phyloP scores from a whole-genome alignment of 352 stramenopile genomes.

The Pythium biforme region DNA sequence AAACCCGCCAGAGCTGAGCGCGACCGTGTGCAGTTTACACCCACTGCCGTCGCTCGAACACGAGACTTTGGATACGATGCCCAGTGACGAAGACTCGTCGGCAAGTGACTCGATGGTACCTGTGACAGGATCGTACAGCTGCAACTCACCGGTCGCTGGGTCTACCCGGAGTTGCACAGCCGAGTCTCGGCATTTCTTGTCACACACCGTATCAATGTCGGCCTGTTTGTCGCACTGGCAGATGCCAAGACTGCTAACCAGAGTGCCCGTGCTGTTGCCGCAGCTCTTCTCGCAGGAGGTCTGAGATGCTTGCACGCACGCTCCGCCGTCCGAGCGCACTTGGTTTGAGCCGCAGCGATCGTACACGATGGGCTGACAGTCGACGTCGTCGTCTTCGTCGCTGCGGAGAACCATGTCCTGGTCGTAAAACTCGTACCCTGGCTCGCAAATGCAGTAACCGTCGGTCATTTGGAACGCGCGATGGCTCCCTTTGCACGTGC shows the following conservation, averaged over 20 bases:
- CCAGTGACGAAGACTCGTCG: conserved; percentile 7
- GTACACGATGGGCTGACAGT: conserved; percentile 93
- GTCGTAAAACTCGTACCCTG: conserved; percentile 92
- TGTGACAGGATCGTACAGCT: conserved; percentile 61
- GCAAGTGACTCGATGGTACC: conserved; percentile 26
- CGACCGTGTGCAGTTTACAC: conserved; percentile 60
- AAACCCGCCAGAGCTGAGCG: conserved; percentile 51
- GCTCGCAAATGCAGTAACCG: conserved; percentile 90
- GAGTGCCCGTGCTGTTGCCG: conserved; percentile 65
- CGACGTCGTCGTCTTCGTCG: conserved; percentile 81
- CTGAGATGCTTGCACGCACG: conserved; percentile 48
- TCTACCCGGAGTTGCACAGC: conserved; percentile 43
- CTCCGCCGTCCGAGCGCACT: conserved; percentile 70
- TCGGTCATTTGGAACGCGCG: conserved; percentile 90
- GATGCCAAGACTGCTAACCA: conserved; percentile 75
- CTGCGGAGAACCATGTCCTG: conserved; percentile 75
- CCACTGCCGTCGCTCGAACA: conserved; percentile 27
- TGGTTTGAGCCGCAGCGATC: conserved; percentile 71
- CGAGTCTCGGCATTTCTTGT: conserved; percentile 65
- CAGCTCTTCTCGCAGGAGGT: conserved; percentile 58
- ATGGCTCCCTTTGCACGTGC: conserved; percentile 84
- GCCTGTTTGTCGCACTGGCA: conserved; percentile 84
- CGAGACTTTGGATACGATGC: conserved; percentile 59
- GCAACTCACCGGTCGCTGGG: conserved; percentile 39
- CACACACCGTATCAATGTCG: conserved; percentile 77